phyloP scores from a whole-genome alignment of 805 yeast genomes.

The Candida manassasensis region DNA sequence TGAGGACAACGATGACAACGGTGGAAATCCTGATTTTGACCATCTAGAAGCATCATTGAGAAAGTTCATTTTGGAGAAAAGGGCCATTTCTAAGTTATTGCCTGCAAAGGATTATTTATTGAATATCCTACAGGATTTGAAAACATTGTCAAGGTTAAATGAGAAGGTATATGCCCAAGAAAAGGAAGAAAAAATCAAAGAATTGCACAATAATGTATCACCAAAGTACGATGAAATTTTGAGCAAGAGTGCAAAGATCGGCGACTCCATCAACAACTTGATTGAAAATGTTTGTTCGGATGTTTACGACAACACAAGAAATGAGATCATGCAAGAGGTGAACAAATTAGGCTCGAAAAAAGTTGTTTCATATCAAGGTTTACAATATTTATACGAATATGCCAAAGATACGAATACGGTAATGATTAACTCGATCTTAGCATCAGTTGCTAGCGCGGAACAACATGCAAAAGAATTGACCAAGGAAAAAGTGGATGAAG shows the following conservation, averaged over 20 bases:
- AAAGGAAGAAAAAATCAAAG: constrained; percentile 39
- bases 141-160: constrained; percentile 58
- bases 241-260: constrained; percentile 47
- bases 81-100: constrained; percentile 80
- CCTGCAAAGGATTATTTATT: constrained; percentile 88
- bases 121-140: constrained; percentile 66
- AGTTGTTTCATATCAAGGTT: constrained; percentile 56
- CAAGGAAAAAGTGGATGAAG: constrained; percentile 51
- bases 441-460: constrained; percentile 64
- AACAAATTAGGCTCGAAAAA: constrained; percentile 46
- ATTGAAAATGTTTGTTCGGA: constrained; percentile 57
- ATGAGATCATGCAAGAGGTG: constrained; percentile 48
- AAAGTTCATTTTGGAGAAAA: constrained; percentile 80
- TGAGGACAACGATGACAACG: constrained; percentile 28
- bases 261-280: constrained; percentile 55
- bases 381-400: constrained; percentile 62
- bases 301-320: constrained; percentile 58
- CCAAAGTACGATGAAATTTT: constrained; percentile 61
- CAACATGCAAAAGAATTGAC: constrained; percentile 62
- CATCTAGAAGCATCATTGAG: constrained; percentile 79
- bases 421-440: constrained; percentile 61
- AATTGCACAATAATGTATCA: constrained; percentile 48
- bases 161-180: constrained; percentile 49
- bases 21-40: constrained; percentile 65
- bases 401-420: constrained; percentile 64